Evolutionary conservation across 768 basidiomycete genomes (phyloP), one percentile per base, ranked within the genome.

Genomic region (Holtermanniella nyarrowii): DNA sequence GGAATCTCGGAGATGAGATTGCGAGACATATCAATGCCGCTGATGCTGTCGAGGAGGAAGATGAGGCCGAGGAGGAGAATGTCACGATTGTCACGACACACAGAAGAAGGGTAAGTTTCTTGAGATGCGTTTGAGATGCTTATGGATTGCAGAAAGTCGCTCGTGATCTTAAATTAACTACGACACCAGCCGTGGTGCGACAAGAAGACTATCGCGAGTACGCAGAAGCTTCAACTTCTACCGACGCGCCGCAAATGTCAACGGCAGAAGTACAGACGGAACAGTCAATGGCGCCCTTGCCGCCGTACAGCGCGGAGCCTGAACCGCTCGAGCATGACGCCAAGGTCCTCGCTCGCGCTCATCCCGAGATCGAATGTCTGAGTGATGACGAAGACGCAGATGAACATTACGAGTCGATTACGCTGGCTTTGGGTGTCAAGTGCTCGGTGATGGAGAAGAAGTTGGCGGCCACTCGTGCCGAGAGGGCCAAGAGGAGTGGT

Each of bases 161-260:
- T 71, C 80, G 83, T 20, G 40, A 27, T 26, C 18, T 5, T 23
- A 1, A 7, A 11, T 41, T 25, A 42, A 14, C 22, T 16, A 25
- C 42, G 18, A 26, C 13, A 26, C 53, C 61, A 3, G 20, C 46
- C 45, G 49, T 61, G 47, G 27, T 61, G 22, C 24, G 61, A 22
- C 59, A 68, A 31, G 70, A 69, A 27, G 65, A 69, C 74, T 46
- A 63, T 42, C 86, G 80, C 61, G 84, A 86, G 60, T 90, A 86
- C 68, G 78, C 79, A 4, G 86, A 91, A 60, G 81, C 77, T 23
- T 77, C 76, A 41, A 82, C 80, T 1, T 85, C 87, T 69, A 82
- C 86, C 57, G 81, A 88, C 40, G 43, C 55, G 1, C 72, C 75
- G 0, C 75, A 78, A 42, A 79, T 82, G 62, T 55, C 75, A 50